Evolutionary conservation across 2,329 filamentous ascomycete genomes (phyloP), one percentile per base, ranked within the genome.

Genomic region (Dothistroma septosporum): DNA sequence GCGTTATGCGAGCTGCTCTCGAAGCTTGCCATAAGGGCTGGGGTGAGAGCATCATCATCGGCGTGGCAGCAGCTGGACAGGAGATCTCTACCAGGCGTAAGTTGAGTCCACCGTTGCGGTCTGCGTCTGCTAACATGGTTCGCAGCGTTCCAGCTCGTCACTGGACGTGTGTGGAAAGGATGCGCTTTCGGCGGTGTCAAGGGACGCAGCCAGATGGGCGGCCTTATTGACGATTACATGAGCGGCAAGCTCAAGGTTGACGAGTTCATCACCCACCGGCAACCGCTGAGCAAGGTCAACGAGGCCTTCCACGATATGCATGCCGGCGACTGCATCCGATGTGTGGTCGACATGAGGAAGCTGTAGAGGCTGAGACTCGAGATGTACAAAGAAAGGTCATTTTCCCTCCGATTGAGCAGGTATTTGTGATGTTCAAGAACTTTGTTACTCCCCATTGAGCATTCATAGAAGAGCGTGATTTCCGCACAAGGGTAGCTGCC

Each of bases 1-100:
- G 87, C 69, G 94, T 99, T 59, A 99, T 96, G 94, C 85, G 94
- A 65, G 89, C 91, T 57, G 94, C 94, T 46, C 86, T 99, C 62
- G 93, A 99, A 82, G 92, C 94, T 53, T 97, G 92, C 82, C 94
- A 99, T 83, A 99, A 99, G 86, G 94, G 94, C 53, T 99, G 94
- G 94, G 94, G 94, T 72, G 86, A 97, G 83, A 95, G 90, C 75
- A 96, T 99, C 77, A 86, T 99, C 76, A 99, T 99, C 72, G 94
- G 94, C 77, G 94, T 99, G 66, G 93, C 93, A 63, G 93, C 93
- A 69, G 93, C 93, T 61, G 93, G 93, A 56, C 92, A 97, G 80
- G 93, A 97, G 81, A 97, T 97, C 69, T 83, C 88, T 67, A 97
- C 93, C 57, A 85, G 93, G 76, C 92, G 91, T 96, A 82, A 83